Percentiles rank a stretch among this genome's conserved stretches.
phyloP scores from a whole-genome alignment of 2,329 filamentous ascomycete genomes.

The Botrytis pseudocinerea region DNA sequence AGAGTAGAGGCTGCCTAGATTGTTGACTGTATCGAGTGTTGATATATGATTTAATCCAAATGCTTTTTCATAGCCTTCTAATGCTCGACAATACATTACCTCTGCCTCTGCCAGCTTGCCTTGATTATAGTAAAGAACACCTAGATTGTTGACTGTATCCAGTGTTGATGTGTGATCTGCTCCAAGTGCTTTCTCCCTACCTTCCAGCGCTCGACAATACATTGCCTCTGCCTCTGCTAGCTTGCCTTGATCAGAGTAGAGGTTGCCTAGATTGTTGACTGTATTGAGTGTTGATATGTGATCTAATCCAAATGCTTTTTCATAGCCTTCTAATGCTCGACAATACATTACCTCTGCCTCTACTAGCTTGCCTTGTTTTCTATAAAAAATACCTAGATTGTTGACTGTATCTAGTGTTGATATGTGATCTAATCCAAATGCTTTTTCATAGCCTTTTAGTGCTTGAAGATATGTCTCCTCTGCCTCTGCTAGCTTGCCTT shows the following conservation, averaged over 20 bases:
- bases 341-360: conserved; percentile 35
- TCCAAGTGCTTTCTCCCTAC: conserved; percentile 19
- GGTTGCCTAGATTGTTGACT: conserved; percentile 22
- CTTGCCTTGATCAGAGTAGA: conserved; percentile 19
- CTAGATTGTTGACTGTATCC: conserved; percentile 22
- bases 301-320: conserved; percentile 19
- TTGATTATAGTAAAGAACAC: conserved; percentile 11
- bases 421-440: conserved; percentile 13
- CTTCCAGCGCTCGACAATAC: conserved; percentile 23
- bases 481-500: conserved; percentile 35
- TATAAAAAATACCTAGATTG: conserved; percentile 33
- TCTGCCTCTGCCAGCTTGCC: conserved; percentile 27
- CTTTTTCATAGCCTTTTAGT: background rate
- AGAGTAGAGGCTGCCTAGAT: conserved; percentile 18
- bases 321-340: conserved; percentile 20
- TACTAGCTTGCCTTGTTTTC: conserved; percentile 30
- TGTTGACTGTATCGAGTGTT: conserved; percentile 23
- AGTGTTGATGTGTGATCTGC: conserved; percentile 23
- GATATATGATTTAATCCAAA: conserved; percentile 19
- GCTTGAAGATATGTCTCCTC: too few relatives aligned
- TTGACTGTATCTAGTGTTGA: background rate
- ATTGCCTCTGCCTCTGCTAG: conserved; percentile 28
- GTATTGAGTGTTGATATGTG: conserved; percentile 23
- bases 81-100: conserved; percentile 20
- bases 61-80: conserved; percentile 23